phyloP scores from a whole-genome alignment of 108 stramenopile genomes.

The Cyclostephanos tholiformis region DNA sequence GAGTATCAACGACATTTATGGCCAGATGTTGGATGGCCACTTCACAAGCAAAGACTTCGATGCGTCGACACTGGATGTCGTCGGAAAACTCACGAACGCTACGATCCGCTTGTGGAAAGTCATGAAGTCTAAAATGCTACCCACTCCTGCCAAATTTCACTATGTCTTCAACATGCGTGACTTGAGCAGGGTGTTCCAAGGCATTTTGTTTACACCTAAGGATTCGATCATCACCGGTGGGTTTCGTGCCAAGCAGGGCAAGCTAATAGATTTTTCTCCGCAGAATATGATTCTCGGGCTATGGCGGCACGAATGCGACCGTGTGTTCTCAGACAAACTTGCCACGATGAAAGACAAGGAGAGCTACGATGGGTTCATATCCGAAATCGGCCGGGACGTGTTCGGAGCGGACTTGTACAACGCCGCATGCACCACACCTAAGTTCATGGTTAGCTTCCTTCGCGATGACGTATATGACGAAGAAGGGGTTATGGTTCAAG shows the following conservation, averaged over 20 bases:
- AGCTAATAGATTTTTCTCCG: conserved; percentile 50
- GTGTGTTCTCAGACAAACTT: conserved; percentile 90
- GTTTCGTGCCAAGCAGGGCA: conserved; percentile 54
- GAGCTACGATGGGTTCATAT: conserved; percentile 63
- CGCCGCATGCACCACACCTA: conserved; percentile 45
- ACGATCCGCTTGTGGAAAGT: conserved; percentile 83
- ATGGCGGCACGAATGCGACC: conserved; percentile 90
- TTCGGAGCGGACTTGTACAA: conserved; percentile 53
- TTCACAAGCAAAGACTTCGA: conserved; percentile 70
- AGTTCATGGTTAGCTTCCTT: conserved; percentile 90
- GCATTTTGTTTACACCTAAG: conserved; percentile 83
- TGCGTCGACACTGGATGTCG: conserved; percentile 54
- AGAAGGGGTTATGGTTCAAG: conserved; percentile 77
- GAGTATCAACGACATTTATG: conserved; percentile 93
- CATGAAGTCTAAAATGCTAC: conserved; percentile 89
- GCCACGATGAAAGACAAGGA: conserved; percentile 86
- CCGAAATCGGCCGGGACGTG: conserved; percentile 53
- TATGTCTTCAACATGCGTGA: conserved; percentile 95
- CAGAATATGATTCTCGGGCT: conserved; percentile 65
- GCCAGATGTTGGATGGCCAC: conserved; percentile 85
- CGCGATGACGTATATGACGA: conserved; percentile 87
- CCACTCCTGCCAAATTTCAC: conserved; percentile 93
- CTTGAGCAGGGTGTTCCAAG: conserved; percentile 88
- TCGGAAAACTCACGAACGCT: conserved; percentile 72
- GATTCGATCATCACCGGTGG: conserved; percentile 75